Percentiles rank a stretch among this genome's conserved stretches.
These are phyloP conservation scores for Solanum infundibuliforme DNA, from an alignment of 257 asterid species.

Conservation along the genomic window DNA sequence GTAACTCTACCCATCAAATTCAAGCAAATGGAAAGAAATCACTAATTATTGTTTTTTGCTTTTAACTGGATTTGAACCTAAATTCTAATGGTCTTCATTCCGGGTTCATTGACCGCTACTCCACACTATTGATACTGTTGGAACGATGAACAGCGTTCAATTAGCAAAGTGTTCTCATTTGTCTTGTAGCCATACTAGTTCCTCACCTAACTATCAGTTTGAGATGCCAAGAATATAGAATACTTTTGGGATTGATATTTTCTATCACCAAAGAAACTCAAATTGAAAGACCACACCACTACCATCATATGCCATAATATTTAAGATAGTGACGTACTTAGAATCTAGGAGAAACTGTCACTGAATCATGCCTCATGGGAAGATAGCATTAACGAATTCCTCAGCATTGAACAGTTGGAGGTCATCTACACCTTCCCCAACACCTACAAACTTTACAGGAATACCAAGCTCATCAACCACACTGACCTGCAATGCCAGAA, in stretches of 20 bases:
- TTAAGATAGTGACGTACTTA: not conserved
- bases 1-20: not conserved
- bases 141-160: not conserved
- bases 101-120: not conserved
- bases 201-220: not conserved
- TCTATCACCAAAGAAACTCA: not conserved
- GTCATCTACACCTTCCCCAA: conserved; percentile 81
- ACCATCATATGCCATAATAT: not conserved
- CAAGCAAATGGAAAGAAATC: not conserved
- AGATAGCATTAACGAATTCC: conserved; percentile 83
- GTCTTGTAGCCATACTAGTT: not conserved
- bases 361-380: conserved; percentile 40
- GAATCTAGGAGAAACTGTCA: not conserved
- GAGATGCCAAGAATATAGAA: not conserved
- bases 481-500: conserved; percentile 50
- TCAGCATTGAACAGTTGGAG: conserved; percentile 89
- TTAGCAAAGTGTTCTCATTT: not conserved
- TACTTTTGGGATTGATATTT: not conserved
- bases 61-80: not conserved
- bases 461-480: conserved; percentile 93
- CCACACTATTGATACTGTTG: not conserved
- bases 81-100: not conserved
- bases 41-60: not conserved
- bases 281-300: not conserved
- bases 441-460: conserved; percentile 93